Conservation (phyloP, 2,329 filamentous ascomycete genomes). For the Colletotrichum spaethianum region DNA sequence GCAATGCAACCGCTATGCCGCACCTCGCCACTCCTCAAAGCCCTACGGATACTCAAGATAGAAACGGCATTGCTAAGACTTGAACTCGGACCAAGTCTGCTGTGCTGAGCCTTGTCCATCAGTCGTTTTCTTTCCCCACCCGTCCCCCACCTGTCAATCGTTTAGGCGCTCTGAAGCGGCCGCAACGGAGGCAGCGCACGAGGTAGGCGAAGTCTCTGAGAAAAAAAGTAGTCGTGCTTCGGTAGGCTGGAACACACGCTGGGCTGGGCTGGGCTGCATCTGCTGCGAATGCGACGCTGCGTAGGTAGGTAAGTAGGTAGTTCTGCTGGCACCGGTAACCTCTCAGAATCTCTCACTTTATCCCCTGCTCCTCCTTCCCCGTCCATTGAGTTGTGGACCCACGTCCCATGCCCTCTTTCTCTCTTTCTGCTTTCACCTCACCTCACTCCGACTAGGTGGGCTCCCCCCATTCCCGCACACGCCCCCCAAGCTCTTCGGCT, state of each 20-base stretch:
- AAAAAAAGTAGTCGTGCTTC: constrained; percentile 13
- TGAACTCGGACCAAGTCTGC: constrained; percentile 6
- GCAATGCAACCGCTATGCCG: constrained; percentile 14
- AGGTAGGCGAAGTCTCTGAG: constrained; percentile 10
- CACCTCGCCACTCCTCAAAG: constrained; percentile 27
- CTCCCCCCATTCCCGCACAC: constrained; percentile 17
- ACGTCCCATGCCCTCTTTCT: constrained; percentile 14
- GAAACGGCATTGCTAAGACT: neutral
- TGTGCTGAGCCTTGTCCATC: constrained; percentile 35
- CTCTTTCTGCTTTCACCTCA: neutral
- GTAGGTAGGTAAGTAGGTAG: neutral
- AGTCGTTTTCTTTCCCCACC: constrained; percentile 17
- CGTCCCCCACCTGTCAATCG: constrained; percentile 29
- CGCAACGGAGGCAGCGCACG: constrained; percentile 11
- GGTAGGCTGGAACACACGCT: constrained; percentile 4
- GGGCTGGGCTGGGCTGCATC: constrained; percentile 21
- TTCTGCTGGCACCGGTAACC: constrained; percentile 19
- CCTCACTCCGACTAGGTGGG: neutral
- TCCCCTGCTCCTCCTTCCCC: constrained; percentile 9
- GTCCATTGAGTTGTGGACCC: constrained; percentile 26
- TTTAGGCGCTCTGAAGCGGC: constrained; percentile 35
- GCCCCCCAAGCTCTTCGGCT: constrained; percentile 22
- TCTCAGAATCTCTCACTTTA: constrained; percentile 27
- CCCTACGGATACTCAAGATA: neutral
- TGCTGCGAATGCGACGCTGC: constrained; percentile 22